These are phyloP conservation scores for Solanum habrochaites DNA, from an alignment of 257 asterid species.

Conservation along the genomic window DNA sequence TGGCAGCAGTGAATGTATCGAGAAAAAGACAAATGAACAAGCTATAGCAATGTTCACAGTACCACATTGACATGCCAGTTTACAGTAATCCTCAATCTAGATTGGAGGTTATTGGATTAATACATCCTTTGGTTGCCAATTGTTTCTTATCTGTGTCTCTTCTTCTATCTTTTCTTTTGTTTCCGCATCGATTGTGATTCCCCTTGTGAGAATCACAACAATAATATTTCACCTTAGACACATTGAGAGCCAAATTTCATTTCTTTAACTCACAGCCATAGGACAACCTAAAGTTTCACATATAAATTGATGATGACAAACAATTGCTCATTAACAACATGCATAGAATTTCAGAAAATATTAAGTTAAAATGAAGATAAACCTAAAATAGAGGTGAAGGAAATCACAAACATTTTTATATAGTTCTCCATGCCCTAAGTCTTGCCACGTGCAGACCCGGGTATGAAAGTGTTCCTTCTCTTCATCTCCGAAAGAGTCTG, in stretches of 20 bases:
- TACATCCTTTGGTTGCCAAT: too few species aligned
- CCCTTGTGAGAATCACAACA: not conserved
- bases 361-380: not conserved
- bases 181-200: too few species aligned
- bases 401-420: not conserved
- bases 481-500: not conserved
- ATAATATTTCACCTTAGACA: not conserved
- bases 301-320: not conserved
- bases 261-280: not conserved
- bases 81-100: too few species aligned
- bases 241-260: not conserved
- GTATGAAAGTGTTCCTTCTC: not conserved
- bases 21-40: not conserved
- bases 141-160: too few species aligned
- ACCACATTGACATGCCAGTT: not conserved
- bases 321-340: not conserved
- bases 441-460: not conserved
- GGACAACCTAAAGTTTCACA: not conserved
- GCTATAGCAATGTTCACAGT: not conserved
- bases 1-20: not conserved
- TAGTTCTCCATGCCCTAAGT: not conserved
- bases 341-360: not conserved
- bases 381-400: not conserved
- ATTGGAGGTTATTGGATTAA: too few species aligned
- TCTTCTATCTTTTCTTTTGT: too few species aligned